Percentiles rank a stretch among this genome's conserved stretches.
These are phyloP conservation scores for Fusarium aywerte DNA, from an alignment of 2,329 filamentous ascomycete species.

Conservation along the genomic window DNA sequence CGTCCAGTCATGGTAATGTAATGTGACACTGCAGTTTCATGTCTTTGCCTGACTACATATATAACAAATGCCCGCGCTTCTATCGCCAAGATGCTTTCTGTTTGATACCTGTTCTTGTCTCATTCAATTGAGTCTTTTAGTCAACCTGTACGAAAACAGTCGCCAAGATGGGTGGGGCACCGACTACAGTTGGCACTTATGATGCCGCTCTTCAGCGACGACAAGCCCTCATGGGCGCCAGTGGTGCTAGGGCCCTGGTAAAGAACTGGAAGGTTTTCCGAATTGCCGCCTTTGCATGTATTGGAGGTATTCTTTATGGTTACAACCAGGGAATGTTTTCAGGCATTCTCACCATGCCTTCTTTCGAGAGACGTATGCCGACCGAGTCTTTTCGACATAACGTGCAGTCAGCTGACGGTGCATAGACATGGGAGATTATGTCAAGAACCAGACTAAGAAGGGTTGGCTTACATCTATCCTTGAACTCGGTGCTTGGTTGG, in stretches of 20 bases:
- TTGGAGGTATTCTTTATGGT: slow-evolving; percentile 72
- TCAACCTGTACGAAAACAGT: no score
- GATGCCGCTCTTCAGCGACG: slow-evolving; percentile 64
- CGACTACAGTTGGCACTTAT: slow-evolving; percentile 48
- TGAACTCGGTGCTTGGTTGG: slow-evolving; percentile 82
- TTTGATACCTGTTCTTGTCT: not conserved
- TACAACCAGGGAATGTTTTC: slow-evolving; percentile 75
- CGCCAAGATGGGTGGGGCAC: slow-evolving; percentile 22
- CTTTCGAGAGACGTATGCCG: slow-evolving; percentile 64
- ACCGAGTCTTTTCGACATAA: no score
- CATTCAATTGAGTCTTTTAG: no score
- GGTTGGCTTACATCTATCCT: slow-evolving; percentile 74
- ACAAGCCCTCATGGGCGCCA: slow-evolving; percentile 64
- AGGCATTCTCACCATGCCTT: slow-evolving; percentile 70
- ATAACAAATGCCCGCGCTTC: slow-evolving; percentile 4
- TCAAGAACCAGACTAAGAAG: slow-evolving; percentile 63
- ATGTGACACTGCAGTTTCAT: slow-evolving; percentile 12
- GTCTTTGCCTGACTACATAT: slow-evolving; percentile 7
- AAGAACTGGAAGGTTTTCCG: slow-evolving; percentile 70
- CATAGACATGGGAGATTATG: slow-evolving; percentile 66
- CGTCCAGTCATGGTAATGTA: not conserved
- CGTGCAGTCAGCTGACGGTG: not conserved
- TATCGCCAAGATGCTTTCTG: not conserved
- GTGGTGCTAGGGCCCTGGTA: slow-evolving; percentile 62
- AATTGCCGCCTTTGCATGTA: slow-evolving; percentile 71